Base-by-base conservation (phyloP, 2,329 filamentous ascomycete species). In the Diaporthe citrichinensis region DNA sequence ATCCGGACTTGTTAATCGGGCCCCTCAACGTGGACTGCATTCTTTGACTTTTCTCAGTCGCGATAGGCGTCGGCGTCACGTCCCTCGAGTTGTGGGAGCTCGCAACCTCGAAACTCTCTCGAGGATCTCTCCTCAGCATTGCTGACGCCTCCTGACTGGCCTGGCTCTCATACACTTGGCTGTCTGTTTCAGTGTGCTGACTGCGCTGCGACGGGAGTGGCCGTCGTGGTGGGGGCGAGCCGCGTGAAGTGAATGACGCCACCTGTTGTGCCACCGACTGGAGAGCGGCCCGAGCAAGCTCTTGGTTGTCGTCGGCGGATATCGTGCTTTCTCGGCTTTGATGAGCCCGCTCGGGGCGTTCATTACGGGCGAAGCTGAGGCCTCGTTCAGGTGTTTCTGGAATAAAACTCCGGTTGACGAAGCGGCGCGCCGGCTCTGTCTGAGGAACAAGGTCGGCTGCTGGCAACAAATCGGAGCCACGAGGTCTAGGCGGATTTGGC, bases 241-340 rank as follows among this genome's bases (percentile, higher is more conserved):
- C 77, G 15, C 78, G 79, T 2, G 81, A 81, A 17, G 78, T 79
- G 51, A 80, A 80, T 0, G 81, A 80, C 4, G 62, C 67, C n/a
- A 77, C 76, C 34, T 77, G 76, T 12, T 81, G 80, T 2, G 88
- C 90, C 15, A 90, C 88, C 0, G 87, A 88, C 77, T 89, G 85
- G 20, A 91, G 79, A 0, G 89, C 89, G 75, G 90, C 88, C 6
- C 89, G 86, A 0, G 88, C 88, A 34, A 91, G 84, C 79, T 91
- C 89, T 79, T 88, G 90, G 69, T 89, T 90, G 75, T 92, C 89
- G 74, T 89, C 89, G 28, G 91, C 93, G 1, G 95, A 97, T 67
- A 97, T 95, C 2, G 95, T 97, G 85, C 94, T 96, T 83, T 97
- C 95, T 76, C 94, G 92, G 83, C 95, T 95, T 83, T 92, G 92